Percentiles rank a stretch among this genome's conserved stretches.
Evolutionary conservation across 768 basidiomycete species (phyloP).

Genomic region (Pleurotus pulmonarius): DNA sequence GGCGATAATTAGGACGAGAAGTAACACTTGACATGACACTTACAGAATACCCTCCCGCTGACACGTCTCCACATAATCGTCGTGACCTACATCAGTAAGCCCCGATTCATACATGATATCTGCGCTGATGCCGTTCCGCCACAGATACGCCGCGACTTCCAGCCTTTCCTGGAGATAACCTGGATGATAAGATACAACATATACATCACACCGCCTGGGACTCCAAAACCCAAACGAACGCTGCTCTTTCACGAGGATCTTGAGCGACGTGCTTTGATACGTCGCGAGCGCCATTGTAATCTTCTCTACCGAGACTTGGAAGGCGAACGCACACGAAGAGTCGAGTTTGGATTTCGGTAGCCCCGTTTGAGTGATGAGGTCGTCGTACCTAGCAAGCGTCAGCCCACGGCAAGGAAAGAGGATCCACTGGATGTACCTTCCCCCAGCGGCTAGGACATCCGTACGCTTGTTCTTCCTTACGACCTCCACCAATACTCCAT

Average conservation of each 20-base stretch:
- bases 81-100: constrained; percentile 56
- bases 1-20: background rate
- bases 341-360: constrained; percentile 52
- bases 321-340: constrained; percentile 60
- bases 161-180: constrained; percentile 76
- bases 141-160: constrained; percentile 71
- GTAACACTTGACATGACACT: constrained; percentile 18
- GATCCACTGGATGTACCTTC: constrained; percentile 46
- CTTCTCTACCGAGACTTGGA: constrained; percentile 79
- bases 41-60: constrained; percentile 82
- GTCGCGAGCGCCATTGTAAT: constrained; percentile 66
- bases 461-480: constrained; percentile 59
- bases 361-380: constrained; percentile 58
- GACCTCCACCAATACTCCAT: constrained; percentile 75
- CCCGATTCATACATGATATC: constrained; percentile 86
- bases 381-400: constrained; percentile 56
- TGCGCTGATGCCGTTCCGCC: constrained; percentile 80
- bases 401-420: background rate
- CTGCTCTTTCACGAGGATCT: constrained; percentile 69
- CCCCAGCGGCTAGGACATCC: constrained; percentile 79
- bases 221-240: constrained; percentile 88
- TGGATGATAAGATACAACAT: constrained; percentile 73
- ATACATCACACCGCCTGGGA: constrained; percentile 86
- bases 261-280: constrained; percentile 67
- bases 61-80: constrained; percentile 65